phyloP scores from a whole-genome alignment of 257 asterid genomes.

The Nicotiana otophora region DNA sequence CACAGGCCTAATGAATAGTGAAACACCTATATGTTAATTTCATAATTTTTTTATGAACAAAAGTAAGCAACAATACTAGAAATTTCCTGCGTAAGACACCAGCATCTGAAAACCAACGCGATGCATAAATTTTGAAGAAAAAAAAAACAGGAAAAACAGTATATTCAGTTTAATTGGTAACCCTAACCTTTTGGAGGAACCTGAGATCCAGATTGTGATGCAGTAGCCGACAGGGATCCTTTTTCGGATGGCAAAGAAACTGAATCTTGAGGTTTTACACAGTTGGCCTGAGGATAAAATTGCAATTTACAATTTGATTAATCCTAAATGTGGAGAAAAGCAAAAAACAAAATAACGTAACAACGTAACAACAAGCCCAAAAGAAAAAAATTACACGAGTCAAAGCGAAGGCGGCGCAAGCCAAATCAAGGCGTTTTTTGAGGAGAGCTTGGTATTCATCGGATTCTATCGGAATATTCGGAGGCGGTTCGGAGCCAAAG shows the following conservation, averaged over 20 bases:
- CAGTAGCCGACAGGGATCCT: conserved; percentile 38
- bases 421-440: conserved; percentile 74
- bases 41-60: too few species aligned
- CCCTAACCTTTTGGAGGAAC: conserved; percentile 32
- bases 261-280: conserved; percentile 39
- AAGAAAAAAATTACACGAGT: conserved; percentile 33
- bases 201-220: conserved; percentile 34
- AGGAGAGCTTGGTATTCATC: conserved; percentile 62
- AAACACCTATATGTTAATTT: too few species aligned
- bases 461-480: conserved; percentile 42
- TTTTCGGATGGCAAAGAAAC: conserved; percentile 30
- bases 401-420: conserved; percentile 93
- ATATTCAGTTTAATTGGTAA: not conserved
- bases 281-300: conserved; percentile 36
- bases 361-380: not conserved
- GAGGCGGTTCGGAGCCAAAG: conserved; percentile 16
- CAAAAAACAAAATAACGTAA: not conserved
- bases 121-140: not conserved
- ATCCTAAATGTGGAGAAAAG: not conserved
- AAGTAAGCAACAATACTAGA: not conserved
- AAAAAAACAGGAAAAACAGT: not conserved
- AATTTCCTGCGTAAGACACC: not conserved
- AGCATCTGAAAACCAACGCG: not conserved
- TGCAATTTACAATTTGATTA: not conserved
- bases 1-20: not conserved